Conservation (phyloP, 495 filamentous ascomycete species). For the Aspergillus olivimuriae region DNA sequence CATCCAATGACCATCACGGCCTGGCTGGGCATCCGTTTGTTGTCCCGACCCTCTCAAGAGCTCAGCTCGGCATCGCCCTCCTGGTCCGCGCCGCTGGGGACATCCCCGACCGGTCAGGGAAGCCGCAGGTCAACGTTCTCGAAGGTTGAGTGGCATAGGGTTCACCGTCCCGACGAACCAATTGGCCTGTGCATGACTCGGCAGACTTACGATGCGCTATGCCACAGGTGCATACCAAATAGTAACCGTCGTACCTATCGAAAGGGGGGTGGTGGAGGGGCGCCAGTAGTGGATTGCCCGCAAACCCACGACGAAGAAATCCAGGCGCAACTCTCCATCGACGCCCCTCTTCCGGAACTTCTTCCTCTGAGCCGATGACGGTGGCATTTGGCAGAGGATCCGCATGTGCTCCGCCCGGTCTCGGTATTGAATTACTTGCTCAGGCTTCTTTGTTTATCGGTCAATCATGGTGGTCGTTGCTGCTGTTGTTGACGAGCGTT, state of each 20-base stretch:
- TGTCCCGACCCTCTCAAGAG: too few relatives aligned
- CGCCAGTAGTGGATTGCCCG: neutral
- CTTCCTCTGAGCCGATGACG: slow-evolving; percentile 12
- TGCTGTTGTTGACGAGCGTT: too few relatives aligned
- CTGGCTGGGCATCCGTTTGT: too few relatives aligned
- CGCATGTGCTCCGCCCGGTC: slow-evolving; percentile 19
- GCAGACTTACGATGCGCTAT: neutral
- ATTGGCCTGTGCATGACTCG: neutral
- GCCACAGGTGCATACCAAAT: neutral
- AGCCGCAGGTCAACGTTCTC: neutral
- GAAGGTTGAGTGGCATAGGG: neutral
- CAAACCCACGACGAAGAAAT: slow-evolving; percentile 14
- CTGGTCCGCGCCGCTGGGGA: neutral
- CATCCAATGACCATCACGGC: neutral
- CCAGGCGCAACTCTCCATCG: slow-evolving; percentile 13
- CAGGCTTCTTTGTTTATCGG: neutral
- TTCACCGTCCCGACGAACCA: neutral
- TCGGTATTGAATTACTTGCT: slow-evolving; percentile 7
- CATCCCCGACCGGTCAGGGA: neutral
- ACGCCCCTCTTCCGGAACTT: neutral
- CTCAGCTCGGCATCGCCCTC: too few relatives aligned
- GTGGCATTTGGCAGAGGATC: slow-evolving; percentile 16
- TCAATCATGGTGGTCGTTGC: slow-evolving; percentile 4
- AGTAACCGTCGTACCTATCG: neutral
- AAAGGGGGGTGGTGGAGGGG: neutral